Percentiles rank a stretch among this genome's conserved stretches.
Conservation (phyloP, 345 rosid species). For the Passiflora organensis region DNA sequence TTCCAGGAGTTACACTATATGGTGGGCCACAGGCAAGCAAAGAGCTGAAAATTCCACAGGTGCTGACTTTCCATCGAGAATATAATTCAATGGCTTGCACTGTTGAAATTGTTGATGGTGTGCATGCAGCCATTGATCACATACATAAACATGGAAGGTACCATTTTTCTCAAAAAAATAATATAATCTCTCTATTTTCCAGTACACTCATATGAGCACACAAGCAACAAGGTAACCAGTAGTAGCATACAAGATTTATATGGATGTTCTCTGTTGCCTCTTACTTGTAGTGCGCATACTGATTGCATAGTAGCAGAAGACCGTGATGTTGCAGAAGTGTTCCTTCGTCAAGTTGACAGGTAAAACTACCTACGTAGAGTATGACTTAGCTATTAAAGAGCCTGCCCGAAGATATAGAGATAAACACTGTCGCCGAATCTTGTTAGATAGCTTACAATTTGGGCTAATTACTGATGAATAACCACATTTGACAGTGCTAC, state of each 20-base stretch:
- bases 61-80: conserved; percentile 64
- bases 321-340: conserved; percentile 59
- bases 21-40: conserved; percentile 78
- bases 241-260: too few relatives aligned
- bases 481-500: conserved; percentile 67
- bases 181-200: not conserved
- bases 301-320: conserved; percentile 90
- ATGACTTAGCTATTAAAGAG: too few relatives aligned
- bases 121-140: conserved; percentile 71
- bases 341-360: conserved; percentile 89
- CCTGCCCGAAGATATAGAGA: too few relatives aligned
- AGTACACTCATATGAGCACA: not conserved
- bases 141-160: conserved; percentile 93
- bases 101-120: conserved; percentile 84
- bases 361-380: conserved; percentile 12
- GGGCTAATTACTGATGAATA: too few relatives aligned
- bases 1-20: conserved; percentile 66
- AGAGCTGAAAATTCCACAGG: conserved; percentile 53
- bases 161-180: not conserved
- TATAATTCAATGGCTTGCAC: conserved; percentile 85
- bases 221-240: not conserved
- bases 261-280: conserved; percentile 7
- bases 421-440: too few relatives aligned
- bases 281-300: conserved; percentile 75
- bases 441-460: too few relatives aligned